phyloP scores from a whole-genome alignment of 768 basidiomycete genomes.

The Russula sp. region DNA sequence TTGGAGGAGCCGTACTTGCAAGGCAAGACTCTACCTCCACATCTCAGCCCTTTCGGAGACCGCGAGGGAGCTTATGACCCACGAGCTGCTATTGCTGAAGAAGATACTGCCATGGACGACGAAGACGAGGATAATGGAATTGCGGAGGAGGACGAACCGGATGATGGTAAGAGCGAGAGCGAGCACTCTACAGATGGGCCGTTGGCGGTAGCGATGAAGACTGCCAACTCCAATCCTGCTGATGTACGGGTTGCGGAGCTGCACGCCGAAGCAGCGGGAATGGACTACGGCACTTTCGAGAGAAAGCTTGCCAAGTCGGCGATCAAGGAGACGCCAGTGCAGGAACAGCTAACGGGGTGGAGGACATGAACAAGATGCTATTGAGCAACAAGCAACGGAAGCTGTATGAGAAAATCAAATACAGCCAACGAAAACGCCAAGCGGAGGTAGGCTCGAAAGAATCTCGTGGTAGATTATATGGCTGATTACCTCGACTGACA shows the following conservation, averaged over 20 bases:
- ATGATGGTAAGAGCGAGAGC: conserved; percentile 21
- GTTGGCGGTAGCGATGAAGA: conserved; percentile 37
- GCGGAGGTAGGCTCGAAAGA: conserved; percentile 61
- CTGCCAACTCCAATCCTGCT: conserved; percentile 56
- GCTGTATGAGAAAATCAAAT: conserved; percentile 91
- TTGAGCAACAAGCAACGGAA: conserved; percentile 95
- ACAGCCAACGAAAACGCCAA: conserved; percentile 71
- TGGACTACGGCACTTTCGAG: conserved; percentile 77
- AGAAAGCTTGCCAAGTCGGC: conserved; percentile 63
- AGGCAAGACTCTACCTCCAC: conserved; percentile 85
- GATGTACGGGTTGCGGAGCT: conserved; percentile 84
- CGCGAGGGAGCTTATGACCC: conserved; percentile 75
- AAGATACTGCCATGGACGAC: conserved; percentile 37
- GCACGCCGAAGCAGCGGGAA: conserved; percentile 84
- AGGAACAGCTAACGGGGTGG: conserved; percentile 44
- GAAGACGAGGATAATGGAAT: conserved; percentile 37
- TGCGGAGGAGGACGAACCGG: conserved; percentile 36
- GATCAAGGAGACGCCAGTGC: conserved; percentile 42
- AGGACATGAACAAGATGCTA: conserved; percentile 96
- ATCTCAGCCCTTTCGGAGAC: conserved; percentile 93
- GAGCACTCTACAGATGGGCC: conserved; percentile 36
- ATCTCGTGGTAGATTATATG: conserved; percentile 21
- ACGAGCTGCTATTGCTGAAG: conserved; percentile 40
- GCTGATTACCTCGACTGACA: conserved; percentile 35
- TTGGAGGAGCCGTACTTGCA: conserved; percentile 84